Percentiles rank a stretch among this genome's conserved stretches.
Evolutionary conservation across 495 filamentous ascomycete species (phyloP).

Genomic region (Penicillium flavigenum): DNA sequence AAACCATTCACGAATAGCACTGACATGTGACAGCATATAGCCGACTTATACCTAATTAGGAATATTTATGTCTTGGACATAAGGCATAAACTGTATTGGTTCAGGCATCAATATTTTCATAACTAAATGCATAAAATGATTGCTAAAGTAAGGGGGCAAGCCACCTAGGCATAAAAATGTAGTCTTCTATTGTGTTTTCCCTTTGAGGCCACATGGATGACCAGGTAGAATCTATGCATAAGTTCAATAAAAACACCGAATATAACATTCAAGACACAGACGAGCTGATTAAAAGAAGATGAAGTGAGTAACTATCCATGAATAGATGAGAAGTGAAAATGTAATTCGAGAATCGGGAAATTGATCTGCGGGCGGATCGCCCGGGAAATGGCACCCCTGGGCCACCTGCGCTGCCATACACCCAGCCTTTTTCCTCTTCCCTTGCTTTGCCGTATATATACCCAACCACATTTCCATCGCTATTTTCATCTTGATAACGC

Average conservation of each 20-base stretch:
- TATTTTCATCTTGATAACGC: conserved; percentile 14
- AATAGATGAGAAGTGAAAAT: background rate
- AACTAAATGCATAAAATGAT: conserved; percentile 3
- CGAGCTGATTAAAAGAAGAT: background rate
- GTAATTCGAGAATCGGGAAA: conserved; percentile 8
- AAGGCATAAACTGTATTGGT: background rate
- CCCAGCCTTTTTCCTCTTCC: conserved; percentile 26
- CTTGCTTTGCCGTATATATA: conserved; percentile 14
- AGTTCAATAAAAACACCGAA: background rate
- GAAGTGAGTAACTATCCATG: background rate
- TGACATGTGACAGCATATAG: background rate
- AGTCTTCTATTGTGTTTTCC: background rate
- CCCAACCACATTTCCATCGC: conserved; percentile 20
- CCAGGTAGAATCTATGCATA: background rate
- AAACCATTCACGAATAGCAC: background rate
- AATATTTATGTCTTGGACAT: background rate
- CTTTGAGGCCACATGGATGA: background rate
- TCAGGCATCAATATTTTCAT: conserved; percentile 4
- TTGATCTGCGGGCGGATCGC: conserved; percentile 24
- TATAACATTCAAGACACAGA: background rate
- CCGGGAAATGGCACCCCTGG: conserved; percentile 30
- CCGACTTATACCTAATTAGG: background rate
- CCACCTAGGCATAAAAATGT: background rate
- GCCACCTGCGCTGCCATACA: conserved; percentile 24
- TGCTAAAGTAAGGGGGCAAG: background rate